Evolutionary conservation across 2,329 filamentous ascomycete species (phyloP).

Genomic region (Xylariales sp.): DNA sequence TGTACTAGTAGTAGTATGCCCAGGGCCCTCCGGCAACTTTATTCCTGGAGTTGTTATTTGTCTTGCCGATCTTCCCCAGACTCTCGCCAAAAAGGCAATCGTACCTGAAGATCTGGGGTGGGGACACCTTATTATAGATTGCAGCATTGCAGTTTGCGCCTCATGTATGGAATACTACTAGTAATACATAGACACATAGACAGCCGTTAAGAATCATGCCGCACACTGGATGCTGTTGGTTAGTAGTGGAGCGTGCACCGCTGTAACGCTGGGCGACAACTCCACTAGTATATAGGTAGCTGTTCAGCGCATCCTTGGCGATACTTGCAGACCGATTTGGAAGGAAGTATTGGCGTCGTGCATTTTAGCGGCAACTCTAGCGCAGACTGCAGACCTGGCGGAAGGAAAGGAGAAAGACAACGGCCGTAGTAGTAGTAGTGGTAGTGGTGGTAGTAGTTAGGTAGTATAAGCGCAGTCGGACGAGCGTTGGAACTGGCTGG

Average conservation of each 20-base stretch:
- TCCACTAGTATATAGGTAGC: background rate
- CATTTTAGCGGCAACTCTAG: conserved; percentile 15
- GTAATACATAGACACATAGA: background rate
- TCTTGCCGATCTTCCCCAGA: conserved; percentile 31
- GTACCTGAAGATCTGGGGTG: conserved; percentile 30
- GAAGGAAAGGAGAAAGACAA: too few relatives aligned
- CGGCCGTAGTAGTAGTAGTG: too few relatives aligned
- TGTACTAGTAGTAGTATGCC: too few relatives aligned
- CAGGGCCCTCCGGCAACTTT: background rate
- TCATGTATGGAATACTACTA: conserved; percentile 10
- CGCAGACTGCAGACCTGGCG: background rate
- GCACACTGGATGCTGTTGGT: too few relatives aligned
- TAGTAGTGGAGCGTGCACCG: too few relatives aligned
- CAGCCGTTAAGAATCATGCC: conserved; percentile 5
- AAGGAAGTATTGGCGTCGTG: conserved; percentile 27
- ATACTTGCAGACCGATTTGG: conserved; percentile 9
- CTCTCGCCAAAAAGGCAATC: conserved; percentile 27
- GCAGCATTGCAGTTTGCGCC: conserved; percentile 20
- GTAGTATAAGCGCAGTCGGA: too few relatives aligned
- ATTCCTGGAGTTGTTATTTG: background rate
- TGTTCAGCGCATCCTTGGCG: conserved; percentile 14
- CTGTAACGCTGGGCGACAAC: background rate
- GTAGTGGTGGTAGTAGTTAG: too few relatives aligned
- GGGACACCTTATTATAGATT: conserved; percentile 9
- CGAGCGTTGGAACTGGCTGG: too few relatives aligned